Percentiles rank a stretch among this genome's conserved stretches.
phyloP scores from a whole-genome alignment of 257 asterid species.

The Thymus quinquecostatus region DNA sequence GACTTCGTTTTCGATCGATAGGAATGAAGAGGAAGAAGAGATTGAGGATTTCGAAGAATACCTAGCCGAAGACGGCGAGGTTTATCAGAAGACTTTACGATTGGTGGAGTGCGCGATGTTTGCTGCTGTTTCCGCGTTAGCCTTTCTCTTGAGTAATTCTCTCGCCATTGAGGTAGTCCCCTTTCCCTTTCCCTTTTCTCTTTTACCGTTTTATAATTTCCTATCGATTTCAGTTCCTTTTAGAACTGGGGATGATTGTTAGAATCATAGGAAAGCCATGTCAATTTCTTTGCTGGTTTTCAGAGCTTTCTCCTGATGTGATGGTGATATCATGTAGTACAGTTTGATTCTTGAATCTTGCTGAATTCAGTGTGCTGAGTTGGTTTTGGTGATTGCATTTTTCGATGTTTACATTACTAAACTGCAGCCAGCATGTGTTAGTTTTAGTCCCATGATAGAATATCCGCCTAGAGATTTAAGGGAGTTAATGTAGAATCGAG shows the following conservation, averaged over 20 bases:
- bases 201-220: background rate
- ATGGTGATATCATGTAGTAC: background rate
- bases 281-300: background rate
- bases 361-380: conserved; percentile 4
- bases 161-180: conserved; percentile 82
- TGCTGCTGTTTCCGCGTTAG: conserved; percentile 90
- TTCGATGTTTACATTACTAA: background rate
- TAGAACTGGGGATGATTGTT: background rate
- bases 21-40: conserved; percentile 42
- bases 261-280: background rate
- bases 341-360: background rate
- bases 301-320: background rate
- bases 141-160: conserved; percentile 91
- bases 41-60: conserved; percentile 61
- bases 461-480: background rate
- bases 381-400: background rate
- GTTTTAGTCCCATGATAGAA: background rate
- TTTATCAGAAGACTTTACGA: conserved; percentile 80
- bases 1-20: conserved; percentile 37
- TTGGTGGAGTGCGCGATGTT: conserved; percentile 98
- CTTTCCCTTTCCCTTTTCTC: background rate
- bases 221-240: background rate
- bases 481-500: background rate
- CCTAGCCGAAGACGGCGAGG: conserved; percentile 84
- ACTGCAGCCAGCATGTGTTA: background rate